Percentiles rank a stretch among this genome's conserved stretches.
Evolutionary conservation across 768 basidiomycete species (phyloP).

Genomic region (Lentinula sp.): DNA sequence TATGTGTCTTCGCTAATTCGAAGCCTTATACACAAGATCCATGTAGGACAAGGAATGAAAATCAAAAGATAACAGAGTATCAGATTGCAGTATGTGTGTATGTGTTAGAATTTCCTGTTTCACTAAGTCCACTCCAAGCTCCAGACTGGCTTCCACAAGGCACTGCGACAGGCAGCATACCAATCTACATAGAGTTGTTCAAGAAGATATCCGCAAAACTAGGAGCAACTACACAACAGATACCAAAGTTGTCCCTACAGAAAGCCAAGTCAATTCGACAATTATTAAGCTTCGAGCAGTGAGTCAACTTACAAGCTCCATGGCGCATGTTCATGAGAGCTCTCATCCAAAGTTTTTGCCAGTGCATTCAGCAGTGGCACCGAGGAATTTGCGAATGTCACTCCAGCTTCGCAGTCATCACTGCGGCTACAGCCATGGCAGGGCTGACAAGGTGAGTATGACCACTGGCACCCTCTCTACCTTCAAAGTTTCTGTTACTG

Average conservation of each 20-base stretch:
- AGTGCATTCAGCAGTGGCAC: conserved; percentile 51
- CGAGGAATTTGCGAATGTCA: conserved; percentile 76
- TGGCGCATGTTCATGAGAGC: conserved; percentile 87
- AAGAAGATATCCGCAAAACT: conserved; percentile 90
- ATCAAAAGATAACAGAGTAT: too few species aligned
- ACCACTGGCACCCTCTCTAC: conserved; percentile 82
- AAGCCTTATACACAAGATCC: too few species aligned
- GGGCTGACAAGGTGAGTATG: conserved; percentile 86
- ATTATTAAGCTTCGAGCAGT: background rate
- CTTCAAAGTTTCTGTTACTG: conserved; percentile 92
- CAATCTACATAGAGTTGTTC: conserved; percentile 89
- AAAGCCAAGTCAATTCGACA: conserved; percentile 3
- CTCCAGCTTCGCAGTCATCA: conserved; percentile 82
- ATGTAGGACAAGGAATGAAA: too few species aligned
- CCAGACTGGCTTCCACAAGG: conserved; percentile 67
- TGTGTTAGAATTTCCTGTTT: conserved; percentile 54
- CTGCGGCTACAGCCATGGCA: conserved; percentile 91
- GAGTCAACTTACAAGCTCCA: conserved; percentile 65
- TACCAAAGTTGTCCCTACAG: conserved; percentile 79
- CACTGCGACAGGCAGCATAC: conserved; percentile 76
- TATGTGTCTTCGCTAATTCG: too few species aligned
- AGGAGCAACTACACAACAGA: conserved; percentile 80
- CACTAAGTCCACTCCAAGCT: conserved; percentile 82
- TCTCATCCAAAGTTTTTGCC: conserved; percentile 91
- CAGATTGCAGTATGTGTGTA: too few species aligned